Evolutionary conservation across 1,284 basidiomycete species (phyloP).

Genomic region (Sporisorium graminicola): DNA sequence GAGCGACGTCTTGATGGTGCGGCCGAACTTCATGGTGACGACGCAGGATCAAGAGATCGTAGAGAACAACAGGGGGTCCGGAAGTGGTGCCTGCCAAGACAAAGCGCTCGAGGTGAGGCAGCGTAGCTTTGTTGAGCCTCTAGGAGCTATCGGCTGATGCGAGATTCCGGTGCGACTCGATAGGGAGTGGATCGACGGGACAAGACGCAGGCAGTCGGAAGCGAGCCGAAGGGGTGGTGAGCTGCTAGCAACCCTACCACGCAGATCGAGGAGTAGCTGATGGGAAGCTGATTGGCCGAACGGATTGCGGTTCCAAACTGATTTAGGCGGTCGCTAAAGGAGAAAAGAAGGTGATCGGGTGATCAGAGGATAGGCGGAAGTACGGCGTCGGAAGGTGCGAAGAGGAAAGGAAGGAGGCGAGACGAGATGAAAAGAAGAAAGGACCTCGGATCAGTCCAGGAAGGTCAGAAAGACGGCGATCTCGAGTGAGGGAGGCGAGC

Average conservation of each 20-base stretch:
- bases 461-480: neutral
- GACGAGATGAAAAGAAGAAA: neutral
- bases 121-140: conserved; percentile 1
- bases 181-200: neutral
- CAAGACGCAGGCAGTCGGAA: conserved; percentile 2
- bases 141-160: neutral
- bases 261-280: neutral
- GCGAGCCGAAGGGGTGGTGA: neutral
- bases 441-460: neutral
- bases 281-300: neutral
- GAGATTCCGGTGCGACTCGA: neutral
- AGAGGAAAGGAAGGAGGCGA: neutral
- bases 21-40: conserved; percentile 67
- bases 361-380: neutral
- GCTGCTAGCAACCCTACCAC: neutral
- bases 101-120: neutral
- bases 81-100: neutral
- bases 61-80: neutral
- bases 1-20: conserved; percentile 69
- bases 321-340: neutral
- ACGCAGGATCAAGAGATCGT: neutral
- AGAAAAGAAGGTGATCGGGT: neutral
- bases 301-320: neutral
- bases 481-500: neutral
- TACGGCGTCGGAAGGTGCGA: conserved; percentile 5